A percentile compares a stretch with the other conserved stretches of the same genome.
These are phyloP conservation scores for Exidia glandulosa DNA, from an alignment of 768 basidiomycete genomes.

Conservation along the genomic window DNA sequence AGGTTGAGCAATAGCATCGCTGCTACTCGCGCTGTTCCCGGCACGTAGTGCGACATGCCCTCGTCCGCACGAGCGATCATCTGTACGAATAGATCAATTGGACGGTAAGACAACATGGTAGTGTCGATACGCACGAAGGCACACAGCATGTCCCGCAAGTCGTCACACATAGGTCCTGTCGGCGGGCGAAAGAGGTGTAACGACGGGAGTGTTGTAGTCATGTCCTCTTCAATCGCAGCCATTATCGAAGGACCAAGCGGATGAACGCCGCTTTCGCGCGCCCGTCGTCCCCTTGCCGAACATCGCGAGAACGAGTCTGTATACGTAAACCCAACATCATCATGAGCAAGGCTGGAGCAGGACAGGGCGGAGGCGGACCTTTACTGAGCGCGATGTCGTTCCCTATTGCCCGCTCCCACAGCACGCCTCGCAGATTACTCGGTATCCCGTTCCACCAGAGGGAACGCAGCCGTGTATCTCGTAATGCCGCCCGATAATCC, in stretches of 20 bases:
- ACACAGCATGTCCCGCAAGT: slow-evolving; percentile 72
- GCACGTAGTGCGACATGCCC: slow-evolving; percentile 6
- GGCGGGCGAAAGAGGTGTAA: slow-evolving; percentile 72
- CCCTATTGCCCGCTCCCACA: slow-evolving; percentile 83
- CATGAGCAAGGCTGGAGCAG: too few relatives aligned
- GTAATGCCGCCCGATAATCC: slow-evolving; percentile 69
- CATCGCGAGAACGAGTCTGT: slow-evolving; percentile 30
- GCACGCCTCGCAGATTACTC: slow-evolving; percentile 58
- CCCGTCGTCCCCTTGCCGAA: slow-evolving; percentile 56
- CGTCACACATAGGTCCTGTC: slow-evolving; percentile 68
- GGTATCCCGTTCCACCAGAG: slow-evolving; percentile 90
- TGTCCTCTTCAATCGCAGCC: slow-evolving; percentile 61
- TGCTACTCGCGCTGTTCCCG: slow-evolving; percentile 36
- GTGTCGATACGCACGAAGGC: slow-evolving; percentile 50
- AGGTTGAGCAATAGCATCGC: slow-evolving; percentile 84
- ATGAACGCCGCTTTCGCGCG: slow-evolving; percentile 60
- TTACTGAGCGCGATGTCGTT: slow-evolving; percentile 74
- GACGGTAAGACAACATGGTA: too few relatives aligned
- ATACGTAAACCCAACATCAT: not conserved
- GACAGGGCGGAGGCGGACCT: slow-evolving; percentile 36
- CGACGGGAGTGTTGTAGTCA: slow-evolving; percentile 57
- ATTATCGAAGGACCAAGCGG: slow-evolving; percentile 53
- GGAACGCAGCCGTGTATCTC: slow-evolving; percentile 50
- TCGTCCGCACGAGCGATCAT: slow-evolving; percentile 3
- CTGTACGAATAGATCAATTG: not conserved